Percentiles rank a stretch among this genome's conserved stretches.
Evolutionary conservation across 345 rosid species (phyloP).

Genomic region (Eutrema yunnanense): DNA sequence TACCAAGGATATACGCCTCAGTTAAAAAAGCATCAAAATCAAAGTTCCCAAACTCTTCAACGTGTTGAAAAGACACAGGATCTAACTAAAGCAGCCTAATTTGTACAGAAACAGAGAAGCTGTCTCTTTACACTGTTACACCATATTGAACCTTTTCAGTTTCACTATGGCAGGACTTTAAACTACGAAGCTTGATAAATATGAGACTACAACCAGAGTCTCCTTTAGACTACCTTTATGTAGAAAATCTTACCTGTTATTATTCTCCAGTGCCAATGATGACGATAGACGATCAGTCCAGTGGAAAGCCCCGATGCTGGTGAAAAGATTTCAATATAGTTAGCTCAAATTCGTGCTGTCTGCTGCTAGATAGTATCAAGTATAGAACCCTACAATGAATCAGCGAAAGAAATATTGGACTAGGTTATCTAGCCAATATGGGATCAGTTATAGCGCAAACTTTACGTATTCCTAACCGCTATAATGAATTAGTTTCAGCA

Average conservation of each 20-base stretch:
- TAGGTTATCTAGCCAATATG: slow-evolving; percentile 10
- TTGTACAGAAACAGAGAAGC: neutral
- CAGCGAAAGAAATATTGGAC: neutral
- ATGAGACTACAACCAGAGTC: neutral
- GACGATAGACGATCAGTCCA: slow-evolving; percentile 75
- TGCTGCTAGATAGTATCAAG: neutral
- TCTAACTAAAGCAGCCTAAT: neutral
- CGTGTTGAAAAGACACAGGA: neutral
- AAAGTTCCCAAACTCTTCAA: neutral
- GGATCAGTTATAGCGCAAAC: slow-evolving; percentile 1
- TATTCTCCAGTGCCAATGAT: slow-evolving; percentile 32
- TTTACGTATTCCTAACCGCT: neutral
- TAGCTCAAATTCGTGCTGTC: slow-evolving; percentile 4
- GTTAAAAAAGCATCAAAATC: neutral
- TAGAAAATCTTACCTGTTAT: slow-evolving; percentile 43
- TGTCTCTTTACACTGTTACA: neutral
- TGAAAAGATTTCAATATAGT: slow-evolving; percentile 12
- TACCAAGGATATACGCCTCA: neutral
- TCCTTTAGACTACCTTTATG: neutral
- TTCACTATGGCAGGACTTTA: neutral
- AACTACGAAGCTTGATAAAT: neutral
- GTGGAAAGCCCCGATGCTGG: slow-evolving; percentile 83
- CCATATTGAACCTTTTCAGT: neutral
- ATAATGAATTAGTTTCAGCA: neutral
- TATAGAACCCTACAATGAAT: neutral